Evolutionary conservation across 1,284 basidiomycete species (phyloP).

Genomic region (Laetiporus sulphureus): DNA sequence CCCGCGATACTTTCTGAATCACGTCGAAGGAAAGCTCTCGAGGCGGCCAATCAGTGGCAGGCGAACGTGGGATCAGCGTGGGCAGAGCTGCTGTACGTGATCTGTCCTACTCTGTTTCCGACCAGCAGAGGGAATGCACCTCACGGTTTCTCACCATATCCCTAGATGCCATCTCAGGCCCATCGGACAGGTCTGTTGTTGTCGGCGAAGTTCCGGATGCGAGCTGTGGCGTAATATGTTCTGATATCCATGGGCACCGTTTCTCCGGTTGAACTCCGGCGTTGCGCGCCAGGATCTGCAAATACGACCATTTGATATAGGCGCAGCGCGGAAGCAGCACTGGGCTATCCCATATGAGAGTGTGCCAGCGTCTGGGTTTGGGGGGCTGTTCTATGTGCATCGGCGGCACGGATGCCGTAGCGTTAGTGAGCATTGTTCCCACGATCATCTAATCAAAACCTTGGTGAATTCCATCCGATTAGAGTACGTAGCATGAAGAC

Average conservation of each 20-base stretch:
- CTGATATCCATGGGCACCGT: conserved; percentile 11
- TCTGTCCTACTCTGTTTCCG: conserved; percentile 15
- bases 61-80: conserved; percentile 27
- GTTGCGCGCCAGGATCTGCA: conserved; percentile 4
- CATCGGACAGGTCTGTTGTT: too few relatives aligned
- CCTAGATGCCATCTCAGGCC: too few relatives aligned
- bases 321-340: too few relatives aligned
- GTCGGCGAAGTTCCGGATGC: conserved; percentile 11
- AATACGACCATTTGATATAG: background rate
- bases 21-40: conserved; percentile 11
- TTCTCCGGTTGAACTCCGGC: conserved; percentile 5
- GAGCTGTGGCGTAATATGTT: conserved; percentile 16
- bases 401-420: conserved; percentile 5
- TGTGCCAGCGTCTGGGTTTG: background rate
- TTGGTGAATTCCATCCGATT: conserved; percentile 14
- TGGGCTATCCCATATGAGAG: background rate
- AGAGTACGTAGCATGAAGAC: too few relatives aligned
- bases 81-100: conserved; percentile 21
- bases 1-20: conserved; percentile 28
- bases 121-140: too few relatives aligned
- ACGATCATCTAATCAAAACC: conserved; percentile 21
- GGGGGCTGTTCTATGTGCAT: background rate
- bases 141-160: too few relatives aligned
- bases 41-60: conserved; percentile 12
- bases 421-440: conserved; percentile 11